Evolutionary conservation across 2,329 filamentous ascomycete species (phyloP).

Genomic region (Hypocrella siamensis): DNA sequence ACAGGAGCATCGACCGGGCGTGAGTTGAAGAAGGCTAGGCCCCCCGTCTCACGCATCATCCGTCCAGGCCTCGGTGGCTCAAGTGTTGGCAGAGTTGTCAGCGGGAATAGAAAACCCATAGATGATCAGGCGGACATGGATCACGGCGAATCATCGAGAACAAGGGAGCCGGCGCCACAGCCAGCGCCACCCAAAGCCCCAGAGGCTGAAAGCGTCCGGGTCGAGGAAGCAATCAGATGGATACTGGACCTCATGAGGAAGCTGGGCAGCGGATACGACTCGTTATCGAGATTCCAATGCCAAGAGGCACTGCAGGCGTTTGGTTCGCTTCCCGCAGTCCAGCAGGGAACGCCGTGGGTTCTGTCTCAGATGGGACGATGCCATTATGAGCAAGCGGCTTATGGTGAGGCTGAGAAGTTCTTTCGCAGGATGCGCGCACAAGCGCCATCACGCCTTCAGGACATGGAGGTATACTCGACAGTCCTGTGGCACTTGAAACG

Average conservation of each 20-base stretch:
- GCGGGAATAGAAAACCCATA: constrained; percentile 68
- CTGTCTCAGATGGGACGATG: constrained; percentile 80
- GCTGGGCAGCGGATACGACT: constrained; percentile 65
- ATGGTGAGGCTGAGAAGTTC: constrained; percentile 72
- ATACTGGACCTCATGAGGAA: constrained; percentile 70
- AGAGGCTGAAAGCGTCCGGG: constrained; percentile 42
- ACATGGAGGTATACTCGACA: constrained; percentile 97
- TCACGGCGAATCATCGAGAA: constrained; percentile 39
- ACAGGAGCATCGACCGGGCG: constrained; percentile 43
- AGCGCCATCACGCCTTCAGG: constrained; percentile 69
- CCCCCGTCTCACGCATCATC: constrained; percentile 51
- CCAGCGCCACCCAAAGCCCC: constrained; percentile 20
- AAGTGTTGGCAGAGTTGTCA: constrained; percentile 73
- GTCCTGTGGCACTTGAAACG: constrained; percentile 97
- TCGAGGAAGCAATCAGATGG: constrained; percentile 61
- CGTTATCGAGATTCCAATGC: constrained; percentile 65
- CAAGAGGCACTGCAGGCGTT: constrained; percentile 63
- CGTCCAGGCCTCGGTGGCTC: constrained; percentile 49
- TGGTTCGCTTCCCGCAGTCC: constrained; percentile 50
- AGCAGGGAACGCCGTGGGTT: constrained; percentile 88
- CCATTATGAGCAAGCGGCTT: constrained; percentile 79
- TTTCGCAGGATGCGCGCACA: constrained; percentile 68
- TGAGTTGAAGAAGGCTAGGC: constrained; percentile 73
- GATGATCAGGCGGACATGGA: constrained; percentile 56
- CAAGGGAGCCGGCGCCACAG: constrained; percentile 26